Base-by-base conservation (phyloP, 805 yeast species). In the Metschnikowia peoriensis region DNA sequence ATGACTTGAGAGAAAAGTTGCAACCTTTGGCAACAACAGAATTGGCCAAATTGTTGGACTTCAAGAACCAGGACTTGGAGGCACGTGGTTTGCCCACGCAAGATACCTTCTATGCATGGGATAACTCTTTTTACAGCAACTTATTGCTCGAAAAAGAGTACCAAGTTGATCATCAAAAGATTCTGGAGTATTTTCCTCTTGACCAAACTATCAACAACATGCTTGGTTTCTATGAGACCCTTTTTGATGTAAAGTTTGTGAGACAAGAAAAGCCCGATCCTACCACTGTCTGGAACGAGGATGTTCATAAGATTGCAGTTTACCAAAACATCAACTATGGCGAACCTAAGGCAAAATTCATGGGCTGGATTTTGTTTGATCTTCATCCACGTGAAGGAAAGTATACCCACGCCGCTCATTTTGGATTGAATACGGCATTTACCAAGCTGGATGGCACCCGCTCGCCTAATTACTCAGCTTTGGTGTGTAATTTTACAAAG, bases 371-470 rank as follows among this genome's bases (percentile, higher is more conserved):
- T 44, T 86, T 84, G 68, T 82, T 89, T 56, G 96, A 89, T 67
- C 71, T 89, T 62, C 92, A 88, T 66, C 96, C 96, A 58, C 80
- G 96, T 64, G 86, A 84, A 51, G 93, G 93, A 61, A 89, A 89
- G 67, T 89, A 88, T 69, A 88, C 91, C 1, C 96, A 89, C 66
- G 96, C 96, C 42, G 96, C 96, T 7, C 86, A 86, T 65, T 89
- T 89, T 64, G 85, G 85, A 15, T 66, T 88, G 46, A 70, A 76
- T 10, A 82, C 89, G 11, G 86, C 91, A 1, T 87, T 73, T 62
- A 66, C 69, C 27, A 77, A 77, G 55, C 66, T 69, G 34, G 75
- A 76, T 48, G 85, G 84, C 22, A 66, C 61, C 32, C 79, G 85
- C 63, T 77, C 80, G 56, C 94, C 96, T 1, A 84, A 84, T 0